Base-by-base conservation (phyloP, 1,284 basidiomycete genomes). In the Leccinum pachyderme region DNA sequence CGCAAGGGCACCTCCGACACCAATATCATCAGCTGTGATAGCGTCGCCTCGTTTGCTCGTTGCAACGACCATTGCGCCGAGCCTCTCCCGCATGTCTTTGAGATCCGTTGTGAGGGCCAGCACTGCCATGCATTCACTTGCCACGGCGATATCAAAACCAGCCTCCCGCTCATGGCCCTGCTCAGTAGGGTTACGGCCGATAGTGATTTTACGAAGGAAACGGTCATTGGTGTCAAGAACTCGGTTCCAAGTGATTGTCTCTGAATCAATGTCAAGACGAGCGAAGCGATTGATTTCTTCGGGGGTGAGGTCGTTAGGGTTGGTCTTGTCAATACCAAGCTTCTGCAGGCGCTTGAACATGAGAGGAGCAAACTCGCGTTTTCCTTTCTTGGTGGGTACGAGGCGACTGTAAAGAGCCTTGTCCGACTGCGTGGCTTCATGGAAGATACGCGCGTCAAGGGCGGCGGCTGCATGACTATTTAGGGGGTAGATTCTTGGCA, bases 71-170 rank as follows among this genome's bases (percentile, higher is more conserved):
- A 98, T 98, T 27, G 86, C 82, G 53, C 96, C 96, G 25, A 99
- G 82, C 47, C 87, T 84, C 66, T 91, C 84, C 47, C 91, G 86
- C 95, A 99, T 98, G 72, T 99, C 97, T 62, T 83, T 81, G 24
- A 98, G 76, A 64, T 91, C 84, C 29, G 90, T 97, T 32, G 89
- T 88, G 61, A 99, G 80, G 4, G 96, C 97, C 46, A 99, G 81
- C 29, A 99, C 97, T 29, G 96, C 96, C 96, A 99, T 99, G 68
- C 91, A 93, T 77, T 99, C 96, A 69, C 93, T 95, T 13, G 95
- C 96, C 47, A 99, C 96, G 49, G 95, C 84, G 63, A 99, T 99
- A 73, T 99, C 97, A 70, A 96, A 99, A 29, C 93, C 94, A 41
- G 95, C 89, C 61, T 89, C 85, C 56, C 96, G 87, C 58, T 89